A percentile compares a stretch with the other conserved stretches of the same genome.
Conservation (phyloP, 1,139 yeast genomes). For the Yamadazyma atmosphaerica region DNA sequence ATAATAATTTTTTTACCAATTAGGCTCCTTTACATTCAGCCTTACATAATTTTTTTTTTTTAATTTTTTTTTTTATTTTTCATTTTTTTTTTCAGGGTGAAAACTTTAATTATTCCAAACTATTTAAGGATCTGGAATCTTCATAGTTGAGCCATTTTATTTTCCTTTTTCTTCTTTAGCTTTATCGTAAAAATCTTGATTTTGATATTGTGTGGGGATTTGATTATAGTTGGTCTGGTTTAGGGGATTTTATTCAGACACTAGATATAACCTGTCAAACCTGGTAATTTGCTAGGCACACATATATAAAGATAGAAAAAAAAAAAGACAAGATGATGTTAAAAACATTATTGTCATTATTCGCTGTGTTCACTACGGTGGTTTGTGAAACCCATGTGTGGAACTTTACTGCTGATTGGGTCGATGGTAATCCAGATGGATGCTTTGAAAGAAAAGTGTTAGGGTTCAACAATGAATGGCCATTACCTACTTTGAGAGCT, state of each 20-base stretch:
- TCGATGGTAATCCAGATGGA: slow-evolving; percentile 63
- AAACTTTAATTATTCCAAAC: background rate
- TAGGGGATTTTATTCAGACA: slow-evolving; percentile 1
- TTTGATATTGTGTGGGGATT: background rate
- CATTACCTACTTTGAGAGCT: slow-evolving; percentile 68
- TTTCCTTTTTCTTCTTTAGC: slow-evolving; percentile 4
- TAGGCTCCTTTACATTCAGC: background rate
- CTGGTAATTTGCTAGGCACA: background rate
- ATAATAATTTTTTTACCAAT: background rate
- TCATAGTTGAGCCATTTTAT: slow-evolving; percentile 5
- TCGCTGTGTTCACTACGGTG: slow-evolving; percentile 13
- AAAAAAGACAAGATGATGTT: no score
- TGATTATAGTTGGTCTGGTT: background rate
- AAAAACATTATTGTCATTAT: slow-evolving; percentile 9
- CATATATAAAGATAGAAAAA: background rate
- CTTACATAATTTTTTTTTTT: background rate
- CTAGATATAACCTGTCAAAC: background rate
- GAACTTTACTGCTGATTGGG: slow-evolving; percentile 56
- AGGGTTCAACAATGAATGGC: slow-evolving; percentile 73
- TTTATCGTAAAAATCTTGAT: slow-evolving; percentile 1
- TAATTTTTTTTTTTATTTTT: no score
- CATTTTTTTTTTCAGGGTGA: background rate
- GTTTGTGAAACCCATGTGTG: slow-evolving; percentile 50
- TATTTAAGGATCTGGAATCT: background rate
- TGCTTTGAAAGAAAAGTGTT: slow-evolving; percentile 49